Base-by-base conservation (phyloP, 306 rosid species). In the Trifolium dubium region DNA sequence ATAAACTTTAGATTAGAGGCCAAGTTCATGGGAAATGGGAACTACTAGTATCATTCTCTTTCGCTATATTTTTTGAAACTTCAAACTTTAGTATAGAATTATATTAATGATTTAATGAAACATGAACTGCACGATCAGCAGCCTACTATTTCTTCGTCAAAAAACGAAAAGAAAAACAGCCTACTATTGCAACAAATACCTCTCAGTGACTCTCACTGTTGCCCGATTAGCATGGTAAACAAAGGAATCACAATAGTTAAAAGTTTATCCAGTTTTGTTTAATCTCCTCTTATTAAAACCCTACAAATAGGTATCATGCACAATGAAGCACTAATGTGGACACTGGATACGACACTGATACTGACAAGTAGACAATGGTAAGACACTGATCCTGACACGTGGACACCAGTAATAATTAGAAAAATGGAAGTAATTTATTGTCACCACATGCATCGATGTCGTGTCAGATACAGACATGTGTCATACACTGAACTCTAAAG, bases 31-130 rank as follows among this genome's bases (percentile, higher is more conserved):
- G 34, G 65, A 44, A 15, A 58, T 30, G 58, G 34, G 65, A 44
- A 15, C 39, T 30, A 40, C 63, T 41, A 41, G 19, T 5, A 41
- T 64, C 73, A 50, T 55, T 39, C 77, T 49, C 50, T 12, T 29
- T 8, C 8, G 5, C 41, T 9, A 30, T 54, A 3, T n/a, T 64
- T 54, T 41, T 49, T 10, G 49, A 28, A 49, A 69, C 47, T 10
- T 6, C 1, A 77, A 63, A 72, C 29, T 14, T 75, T 10, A 31
- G 39, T 5, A 18, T 12, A 47, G 50, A 58, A 8, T 59, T 62
- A 41, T 60, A 59, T 60, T 51, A 66, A 40, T 39, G 56, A 70
- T 40, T 39, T 18, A 67, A 40, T 43, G 37, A 56, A 74, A 67
- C 76, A 18, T 12, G 59, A 32, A 60, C 58, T 6, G 32, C 19